Evolutionary conservation across 306 rosid genomes (phyloP), one percentile per base, ranked within the genome.

Genomic region (Gillenia trifoliata): DNA sequence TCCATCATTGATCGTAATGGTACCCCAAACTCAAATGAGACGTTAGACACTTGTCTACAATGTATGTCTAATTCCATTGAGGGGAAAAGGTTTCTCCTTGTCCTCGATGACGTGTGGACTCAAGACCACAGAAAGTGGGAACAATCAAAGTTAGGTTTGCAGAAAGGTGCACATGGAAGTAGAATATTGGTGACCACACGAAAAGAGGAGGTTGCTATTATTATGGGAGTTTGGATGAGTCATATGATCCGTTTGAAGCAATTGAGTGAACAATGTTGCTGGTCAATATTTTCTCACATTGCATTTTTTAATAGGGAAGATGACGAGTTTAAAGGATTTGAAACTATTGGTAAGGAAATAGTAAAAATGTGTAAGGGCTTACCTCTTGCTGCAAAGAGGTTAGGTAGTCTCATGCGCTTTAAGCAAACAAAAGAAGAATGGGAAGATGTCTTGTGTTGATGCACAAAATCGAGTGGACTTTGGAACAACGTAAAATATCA

Each of bases 21-120:
- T 11, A n/a, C n/a, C n/a, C n/a, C n/a, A n/a, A n/a, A n/a, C n/a
- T n/a, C n/a, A n/a, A n/a, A n/a, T n/a, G n/a, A n/a, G n/a, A n/a
- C n/a, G n/a, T n/a, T n/a, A n/a, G n/a, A n/a, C n/a, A n/a, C n/a
- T n/a, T n/a, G n/a, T n/a, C 0, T 50, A 2, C 6, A 2, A 0
- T 0, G 12, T n/a, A 28, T 66, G 11, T 13, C 15, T 5, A 33
- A 28, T 8, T 43, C 33, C 2, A 7, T 64, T 31, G 8, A 13
- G 7, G 72, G 26, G 1, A 31, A 36, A 13, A 74, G 11, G 40
- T 74, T 74, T 28, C 41, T 75, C 6, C 65, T 75, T 20, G 78
- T 75, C 33, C 64, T 75, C 30, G 78, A 75, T 25, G 78, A 75
- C 45, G 78, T 75, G 6, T 75, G 72, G 78, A n/a, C 23, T 17